These are phyloP conservation scores for Sclerotinia minor DNA, from an alignment of 2,329 filamentous ascomycete species.

Conservation along the genomic window DNA sequence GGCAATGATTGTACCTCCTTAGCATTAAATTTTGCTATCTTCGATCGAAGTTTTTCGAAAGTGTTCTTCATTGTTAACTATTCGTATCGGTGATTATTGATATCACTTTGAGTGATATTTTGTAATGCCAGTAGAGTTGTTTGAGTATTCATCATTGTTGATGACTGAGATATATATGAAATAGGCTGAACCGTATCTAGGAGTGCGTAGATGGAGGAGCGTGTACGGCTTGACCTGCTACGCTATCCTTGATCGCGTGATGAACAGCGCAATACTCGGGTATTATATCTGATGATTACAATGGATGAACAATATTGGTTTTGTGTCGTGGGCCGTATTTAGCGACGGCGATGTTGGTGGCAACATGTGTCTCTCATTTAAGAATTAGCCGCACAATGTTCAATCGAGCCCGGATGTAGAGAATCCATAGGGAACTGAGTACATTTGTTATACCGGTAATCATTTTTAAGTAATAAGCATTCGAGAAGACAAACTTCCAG, in stretches of 20 bases:
- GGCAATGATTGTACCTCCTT: too few relatives aligned
- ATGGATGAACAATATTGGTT: background rate
- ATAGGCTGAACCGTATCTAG: background rate
- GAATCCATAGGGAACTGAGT: background rate
- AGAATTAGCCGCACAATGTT: background rate
- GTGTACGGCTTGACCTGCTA: background rate
- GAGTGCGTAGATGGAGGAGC: background rate
- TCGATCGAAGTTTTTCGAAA: background rate
- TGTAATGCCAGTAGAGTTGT: background rate
- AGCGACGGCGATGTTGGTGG: background rate
- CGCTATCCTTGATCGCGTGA: background rate
- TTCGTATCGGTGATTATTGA: background rate
- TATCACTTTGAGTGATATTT: background rate
- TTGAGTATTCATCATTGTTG: background rate
- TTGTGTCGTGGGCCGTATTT: background rate
- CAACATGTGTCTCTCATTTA: background rate
- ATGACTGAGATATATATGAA: background rate
- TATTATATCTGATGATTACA: background rate
- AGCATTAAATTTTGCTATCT: background rate
- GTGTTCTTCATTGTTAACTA: conserved; percentile 14
- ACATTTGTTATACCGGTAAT: background rate
- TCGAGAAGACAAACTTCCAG: background rate
- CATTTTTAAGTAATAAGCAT: background rate
- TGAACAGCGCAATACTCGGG: background rate
- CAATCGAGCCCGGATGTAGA: background rate